A percentile compares a stretch with the other conserved stretches of the same genome.
phyloP scores from a whole-genome alignment of 2,329 filamentous ascomycete genomes.

The Exophiala oligosperma region DNA sequence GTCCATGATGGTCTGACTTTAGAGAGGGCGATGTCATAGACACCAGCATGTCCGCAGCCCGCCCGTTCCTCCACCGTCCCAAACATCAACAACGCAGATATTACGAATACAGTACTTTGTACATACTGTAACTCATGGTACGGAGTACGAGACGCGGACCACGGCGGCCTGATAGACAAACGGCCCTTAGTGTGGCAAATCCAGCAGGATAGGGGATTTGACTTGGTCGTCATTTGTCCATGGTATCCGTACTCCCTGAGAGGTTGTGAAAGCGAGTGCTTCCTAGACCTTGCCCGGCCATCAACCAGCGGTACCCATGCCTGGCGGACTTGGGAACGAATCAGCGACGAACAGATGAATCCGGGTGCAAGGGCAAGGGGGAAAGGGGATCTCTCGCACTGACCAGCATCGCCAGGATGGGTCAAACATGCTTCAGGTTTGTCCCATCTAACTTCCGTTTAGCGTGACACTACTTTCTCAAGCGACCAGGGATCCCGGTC shows the following conservation, averaged over 20 bases:
- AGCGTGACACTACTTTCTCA: slow-evolving; percentile 15
- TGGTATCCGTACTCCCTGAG: neutral
- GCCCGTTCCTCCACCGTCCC: neutral
- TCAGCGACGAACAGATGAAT: slow-evolving; percentile 12
- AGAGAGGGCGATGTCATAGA: neutral
- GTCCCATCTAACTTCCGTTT: slow-evolving; percentile 18
- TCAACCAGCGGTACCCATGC: slow-evolving; percentile 13
- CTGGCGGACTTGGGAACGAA: slow-evolving; percentile 24
- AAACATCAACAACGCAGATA: neutral
- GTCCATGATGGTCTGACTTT: slow-evolving; percentile 7
- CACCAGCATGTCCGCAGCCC: slow-evolving; percentile 12
- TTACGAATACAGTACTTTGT: neutral
- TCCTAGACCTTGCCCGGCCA: slow-evolving; percentile 9
- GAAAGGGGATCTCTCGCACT: slow-evolving; percentile 7
- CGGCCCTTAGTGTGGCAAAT: neutral
- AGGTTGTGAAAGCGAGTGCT: slow-evolving; percentile 5
- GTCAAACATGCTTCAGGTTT: slow-evolving; percentile 21
- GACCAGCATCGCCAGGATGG: slow-evolving; percentile 13
- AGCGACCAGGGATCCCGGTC: slow-evolving; percentile 5
- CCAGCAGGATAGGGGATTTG: neutral
- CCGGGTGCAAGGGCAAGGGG: slow-evolving; percentile 8
- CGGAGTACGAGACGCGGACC: neutral
- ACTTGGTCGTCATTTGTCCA: slow-evolving; percentile 10
- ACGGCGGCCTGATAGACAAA: neutral
- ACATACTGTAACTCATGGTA: neutral